phyloP scores from a whole-genome alignment of 2,329 filamentous ascomycete species.

The Stromatinia cepivora region DNA sequence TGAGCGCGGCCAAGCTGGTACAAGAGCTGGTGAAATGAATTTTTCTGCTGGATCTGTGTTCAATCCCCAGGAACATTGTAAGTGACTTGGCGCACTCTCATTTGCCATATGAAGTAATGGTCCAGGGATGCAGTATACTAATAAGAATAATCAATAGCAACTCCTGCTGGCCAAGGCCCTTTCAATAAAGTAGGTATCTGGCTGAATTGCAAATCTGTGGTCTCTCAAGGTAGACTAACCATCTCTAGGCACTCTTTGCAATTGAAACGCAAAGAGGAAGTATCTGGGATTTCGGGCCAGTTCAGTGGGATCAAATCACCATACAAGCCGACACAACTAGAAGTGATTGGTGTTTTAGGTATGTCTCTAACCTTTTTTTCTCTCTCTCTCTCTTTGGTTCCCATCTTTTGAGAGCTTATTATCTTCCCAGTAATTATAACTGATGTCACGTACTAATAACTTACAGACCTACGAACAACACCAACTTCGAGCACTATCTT shows the following conservation, averaged over 20 bases:
- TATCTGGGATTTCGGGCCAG: constrained; percentile 9
- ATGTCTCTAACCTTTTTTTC: background rate
- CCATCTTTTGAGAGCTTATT: background rate
- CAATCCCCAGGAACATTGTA: background rate
- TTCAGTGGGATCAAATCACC: constrained; percentile 3
- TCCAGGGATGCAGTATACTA: background rate
- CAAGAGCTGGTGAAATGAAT: background rate
- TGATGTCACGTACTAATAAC: background rate
- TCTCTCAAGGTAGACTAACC: background rate
- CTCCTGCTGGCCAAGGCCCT: background rate
- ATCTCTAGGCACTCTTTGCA: background rate
- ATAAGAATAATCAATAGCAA: background rate
- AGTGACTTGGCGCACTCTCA: background rate
- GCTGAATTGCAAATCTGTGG: background rate
- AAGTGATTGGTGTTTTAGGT: constrained; percentile 9
- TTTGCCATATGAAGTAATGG: no score
- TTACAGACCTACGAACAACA: background rate
- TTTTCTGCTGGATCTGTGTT: background rate
- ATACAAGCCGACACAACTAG: constrained; percentile 10
- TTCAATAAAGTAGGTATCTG: background rate
- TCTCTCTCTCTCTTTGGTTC: background rate
- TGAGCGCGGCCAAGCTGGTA: background rate
- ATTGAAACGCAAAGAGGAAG: constrained; percentile 3
- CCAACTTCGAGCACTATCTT: background rate
- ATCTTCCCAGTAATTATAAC: background rate